Evolutionary conservation across 108 stramenopile species (phyloP).

Genomic region (Skeletonema tropicum): DNA sequence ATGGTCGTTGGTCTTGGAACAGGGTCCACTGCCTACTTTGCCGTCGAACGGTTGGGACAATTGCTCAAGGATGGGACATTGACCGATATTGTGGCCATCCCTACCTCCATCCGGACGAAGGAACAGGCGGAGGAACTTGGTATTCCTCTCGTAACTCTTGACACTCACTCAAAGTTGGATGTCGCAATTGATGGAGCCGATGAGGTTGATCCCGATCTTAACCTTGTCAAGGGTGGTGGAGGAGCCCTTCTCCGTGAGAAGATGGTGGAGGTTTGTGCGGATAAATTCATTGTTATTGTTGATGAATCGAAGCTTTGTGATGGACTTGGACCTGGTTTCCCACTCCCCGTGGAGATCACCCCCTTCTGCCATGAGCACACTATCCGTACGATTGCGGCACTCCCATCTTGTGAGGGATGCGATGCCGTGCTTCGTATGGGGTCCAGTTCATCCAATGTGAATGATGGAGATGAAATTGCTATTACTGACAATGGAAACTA

Average conservation of each 20-base stretch:
- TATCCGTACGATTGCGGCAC: conserved; percentile 80
- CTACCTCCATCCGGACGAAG: conserved; percentile 96
- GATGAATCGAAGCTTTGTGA: conserved; percentile 96
- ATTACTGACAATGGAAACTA: conserved; percentile 99
- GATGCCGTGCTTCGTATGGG: conserved; percentile 91
- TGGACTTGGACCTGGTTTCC: conserved; percentile 94
- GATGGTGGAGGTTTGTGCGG: conserved; percentile 58
- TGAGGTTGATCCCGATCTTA: conserved; percentile 94
- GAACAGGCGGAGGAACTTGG: conserved; percentile 92
- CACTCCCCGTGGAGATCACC: conserved; percentile 95
- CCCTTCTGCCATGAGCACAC: conserved; percentile 98
- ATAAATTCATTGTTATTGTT: conserved; percentile 92
- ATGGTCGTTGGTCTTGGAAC: conserved; percentile 99
- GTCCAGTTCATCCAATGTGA: conserved; percentile 71
- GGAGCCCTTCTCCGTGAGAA: conserved; percentile 96
- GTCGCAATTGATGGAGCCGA: conserved; percentile 99
- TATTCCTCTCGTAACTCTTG: conserved; percentile 95
- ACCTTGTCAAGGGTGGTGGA: conserved; percentile 98
- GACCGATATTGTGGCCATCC: conserved; percentile 96
- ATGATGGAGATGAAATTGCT: conserved; percentile 95
- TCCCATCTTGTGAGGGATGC: conserved; percentile 90
- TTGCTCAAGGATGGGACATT: conserved; percentile 88
- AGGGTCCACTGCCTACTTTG: conserved; percentile 98
- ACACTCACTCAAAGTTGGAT: conserved; percentile 94
- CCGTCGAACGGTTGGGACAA: conserved; percentile 97